phyloP scores from a whole-genome alignment of 345 rosid genomes.

The Gossypium herbaceum region DNA sequence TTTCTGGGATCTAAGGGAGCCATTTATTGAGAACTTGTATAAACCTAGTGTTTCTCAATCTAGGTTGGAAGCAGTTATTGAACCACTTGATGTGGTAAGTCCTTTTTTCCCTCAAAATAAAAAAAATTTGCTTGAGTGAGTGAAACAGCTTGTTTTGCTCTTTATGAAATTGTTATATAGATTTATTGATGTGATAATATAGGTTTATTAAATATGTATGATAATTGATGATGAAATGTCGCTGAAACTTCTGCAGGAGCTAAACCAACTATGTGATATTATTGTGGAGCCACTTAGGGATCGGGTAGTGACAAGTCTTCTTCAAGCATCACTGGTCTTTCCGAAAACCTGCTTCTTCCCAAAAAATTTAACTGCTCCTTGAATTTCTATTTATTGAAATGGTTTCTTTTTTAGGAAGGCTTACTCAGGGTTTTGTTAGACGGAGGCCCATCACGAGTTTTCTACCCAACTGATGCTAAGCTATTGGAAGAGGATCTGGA shows the following conservation, averaged over 20 bases:
- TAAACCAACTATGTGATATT: constrained; percentile 72
- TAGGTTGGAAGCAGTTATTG: constrained; percentile 76
- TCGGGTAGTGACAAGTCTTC: constrained; percentile 87
- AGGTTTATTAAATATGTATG: constrained; percentile 5
- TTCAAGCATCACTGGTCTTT: constrained; percentile 88
- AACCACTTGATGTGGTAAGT: constrained; percentile 75
- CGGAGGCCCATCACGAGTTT: constrained; percentile 78
- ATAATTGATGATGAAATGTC: constrained; percentile 4
- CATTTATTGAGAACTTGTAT: constrained; percentile 75
- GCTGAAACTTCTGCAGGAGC: constrained; percentile 53
- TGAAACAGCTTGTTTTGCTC: not conserved
- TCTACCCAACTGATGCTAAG: constrained; percentile 65
- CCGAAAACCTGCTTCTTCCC: constrained; percentile 18
- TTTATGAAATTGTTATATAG: not conserved
- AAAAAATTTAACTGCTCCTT: constrained; percentile 5
- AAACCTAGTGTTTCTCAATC: constrained; percentile 71
- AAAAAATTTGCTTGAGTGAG: not conserved
- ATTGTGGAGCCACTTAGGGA: constrained; percentile 91
- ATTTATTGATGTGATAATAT: not conserved
- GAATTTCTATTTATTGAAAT: constrained; percentile 11
- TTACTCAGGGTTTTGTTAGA: constrained; percentile 79
- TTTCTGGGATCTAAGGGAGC: constrained; percentile 87
- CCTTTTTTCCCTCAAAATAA: not conserved
- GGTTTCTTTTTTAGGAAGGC: constrained; percentile 60
- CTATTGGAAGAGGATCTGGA: constrained; percentile 83